Percentiles rank a stretch among this genome's conserved stretches.
Evolutionary conservation across 1,284 basidiomycete genomes (phyloP).

Genomic region (Rhodofomes roseus): DNA sequence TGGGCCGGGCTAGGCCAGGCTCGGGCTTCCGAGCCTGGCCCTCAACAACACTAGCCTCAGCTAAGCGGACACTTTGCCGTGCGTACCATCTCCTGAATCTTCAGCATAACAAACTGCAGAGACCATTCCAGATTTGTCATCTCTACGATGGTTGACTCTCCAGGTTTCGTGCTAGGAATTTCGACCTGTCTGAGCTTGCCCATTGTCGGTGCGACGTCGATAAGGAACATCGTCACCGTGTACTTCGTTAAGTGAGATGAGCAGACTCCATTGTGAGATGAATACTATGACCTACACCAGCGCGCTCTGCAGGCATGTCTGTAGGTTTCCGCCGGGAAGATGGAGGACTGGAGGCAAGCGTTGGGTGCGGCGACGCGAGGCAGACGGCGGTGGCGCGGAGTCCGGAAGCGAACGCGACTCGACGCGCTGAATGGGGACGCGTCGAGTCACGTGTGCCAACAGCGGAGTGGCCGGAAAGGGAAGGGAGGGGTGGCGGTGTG

Average conservation of each 20-base stretch:
- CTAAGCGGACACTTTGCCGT: neutral
- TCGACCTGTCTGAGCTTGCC: slow-evolving; percentile 54
- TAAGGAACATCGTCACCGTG: slow-evolving; percentile 80
- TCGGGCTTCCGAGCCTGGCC: no score
- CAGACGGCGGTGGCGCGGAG: slow-evolving; percentile 4
- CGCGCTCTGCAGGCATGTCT: slow-evolving; percentile 73
- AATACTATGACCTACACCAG: slow-evolving; percentile 46
- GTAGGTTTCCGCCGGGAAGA: slow-evolving; percentile 4
- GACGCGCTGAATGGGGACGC: slow-evolving; percentile 16
- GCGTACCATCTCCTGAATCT: slow-evolving; percentile 83
- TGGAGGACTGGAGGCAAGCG: no score
- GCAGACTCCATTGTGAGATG: neutral
- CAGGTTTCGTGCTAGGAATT: slow-evolving; percentile 50
- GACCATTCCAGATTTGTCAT: slow-evolving; percentile 79
- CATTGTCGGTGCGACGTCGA: slow-evolving; percentile 90
- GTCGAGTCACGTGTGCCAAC: slow-evolving; percentile 6
- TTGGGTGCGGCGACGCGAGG: slow-evolving; percentile 4
- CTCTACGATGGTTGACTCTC: slow-evolving; percentile 47
- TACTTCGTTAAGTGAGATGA: slow-evolving; percentile 41
- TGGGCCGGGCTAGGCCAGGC: no score
- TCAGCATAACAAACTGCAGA: slow-evolving; percentile 83
- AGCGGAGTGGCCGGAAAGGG: slow-evolving; percentile 3
- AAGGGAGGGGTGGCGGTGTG: slow-evolving; percentile 2
- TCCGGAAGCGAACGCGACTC: slow-evolving; percentile 14
- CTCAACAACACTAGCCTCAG: no score